Base-by-base conservation (phyloP, 305 asterid genomes). In the Withania somnifera region DNA sequence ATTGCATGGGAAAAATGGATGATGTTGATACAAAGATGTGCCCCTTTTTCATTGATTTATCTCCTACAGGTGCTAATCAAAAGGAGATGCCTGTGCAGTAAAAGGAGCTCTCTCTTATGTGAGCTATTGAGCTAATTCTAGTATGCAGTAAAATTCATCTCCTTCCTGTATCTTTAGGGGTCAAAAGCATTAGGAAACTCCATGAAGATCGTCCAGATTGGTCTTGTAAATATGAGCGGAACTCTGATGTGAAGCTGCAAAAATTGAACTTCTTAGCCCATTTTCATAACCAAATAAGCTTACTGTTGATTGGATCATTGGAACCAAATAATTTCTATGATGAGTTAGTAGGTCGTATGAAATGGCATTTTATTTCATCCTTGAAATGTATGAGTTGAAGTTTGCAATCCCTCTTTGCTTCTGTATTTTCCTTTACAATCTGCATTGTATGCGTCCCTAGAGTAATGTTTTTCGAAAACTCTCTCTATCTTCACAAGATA, bases 51-150 rank as follows among this genome's bases (percentile, higher is more conserved):
- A 87, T 89, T 88, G 63, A 88, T 90, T 87, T 85, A 92, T 93
- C 93, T 90, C 91, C 45, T 92, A 93, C 98, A 93, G 99, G 97
- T 91, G 86, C 94, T 82, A 83, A 83, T 61, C 69, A 67, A 87
- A 86, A 84, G 93, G 88, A 84, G 86, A 90, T 84, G 81, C 84
- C 83, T 86, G 85, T 80, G 85, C 90, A 83, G 82, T 91, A 87
- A 87, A 90, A 89, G 92, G 85, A 86, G 87, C 6, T 50, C 79
- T 50, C 50, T 86, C 82, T 84, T 79, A 61, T 79, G 84, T 84
- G 87, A 83, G 91, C 89, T 88, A 89, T 77, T 84, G 83, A 78
- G 54, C 78, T 85, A 28, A 22, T 50, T 26, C 61, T 75, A 75
- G 6, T 15, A 50, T 75, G 26, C 60, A 47, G 79, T 73, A 47